phyloP scores from a whole-genome alignment of 2,329 filamentous ascomycete genomes.

The Fusarium illudens region DNA sequence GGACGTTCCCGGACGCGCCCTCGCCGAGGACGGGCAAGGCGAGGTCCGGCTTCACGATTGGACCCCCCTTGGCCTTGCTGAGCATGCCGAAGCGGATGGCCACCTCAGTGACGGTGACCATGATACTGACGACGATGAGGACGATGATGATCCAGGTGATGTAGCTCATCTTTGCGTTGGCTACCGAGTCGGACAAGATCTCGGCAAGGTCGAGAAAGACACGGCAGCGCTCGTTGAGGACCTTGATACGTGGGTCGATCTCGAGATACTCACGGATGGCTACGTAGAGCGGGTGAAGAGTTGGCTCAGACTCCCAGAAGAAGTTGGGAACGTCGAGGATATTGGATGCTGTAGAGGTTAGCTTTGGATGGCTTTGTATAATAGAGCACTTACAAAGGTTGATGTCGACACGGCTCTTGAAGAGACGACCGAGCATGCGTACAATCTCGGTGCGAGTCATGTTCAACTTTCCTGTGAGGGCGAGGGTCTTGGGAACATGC shows the following conservation, averaged over 20 bases:
- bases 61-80: constrained; percentile 35
- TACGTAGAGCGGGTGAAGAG: constrained; percentile 90
- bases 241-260: constrained; percentile 94
- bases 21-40: constrained; percentile 30
- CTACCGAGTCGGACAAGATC: constrained; percentile 90
- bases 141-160: constrained; percentile 99
- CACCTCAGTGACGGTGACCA: constrained; percentile 91
- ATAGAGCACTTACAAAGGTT: constrained; percentile 80
- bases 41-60: constrained; percentile 9
- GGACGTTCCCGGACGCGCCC: constrained; percentile 10
- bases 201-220: constrained; percentile 97
- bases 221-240: constrained; percentile 94
- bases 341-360: constrained; percentile 74
- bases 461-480: constrained; percentile 87
- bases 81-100: constrained; percentile 84
- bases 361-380: constrained; percentile 15
- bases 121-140: constrained; percentile 88
- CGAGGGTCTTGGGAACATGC: constrained; percentile 87
- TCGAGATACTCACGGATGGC: constrained; percentile 97
- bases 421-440: constrained; percentile 87
- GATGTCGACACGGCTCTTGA: constrained; percentile 94
- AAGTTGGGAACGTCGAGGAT: constrained; percentile 96
- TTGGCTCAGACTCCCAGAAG: constrained; percentile 98
- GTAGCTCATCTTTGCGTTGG: constrained; percentile 92
- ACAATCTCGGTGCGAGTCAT: constrained; percentile 94